These are phyloP conservation scores for Antitrichia curtipendula DNA, from an alignment of 225 moss, liverwort and hornwort species.

Conservation along the genomic window DNA sequence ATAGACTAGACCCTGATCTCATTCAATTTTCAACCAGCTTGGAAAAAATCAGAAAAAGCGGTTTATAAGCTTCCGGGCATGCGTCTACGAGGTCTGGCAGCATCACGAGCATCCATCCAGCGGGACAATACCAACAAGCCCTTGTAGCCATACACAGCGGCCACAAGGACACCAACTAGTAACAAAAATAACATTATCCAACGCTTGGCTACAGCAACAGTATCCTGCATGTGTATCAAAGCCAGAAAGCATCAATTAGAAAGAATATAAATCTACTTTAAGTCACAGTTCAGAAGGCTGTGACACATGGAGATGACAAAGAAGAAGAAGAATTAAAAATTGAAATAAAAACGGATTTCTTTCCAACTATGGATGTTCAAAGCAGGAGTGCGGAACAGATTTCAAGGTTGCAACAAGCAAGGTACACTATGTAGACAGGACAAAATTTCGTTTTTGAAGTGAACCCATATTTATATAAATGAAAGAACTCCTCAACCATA, in stretches of 20 bases:
- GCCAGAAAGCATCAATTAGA: not conserved
- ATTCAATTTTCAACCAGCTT: not conserved
- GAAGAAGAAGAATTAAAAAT: not conserved
- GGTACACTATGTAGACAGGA: not conserved
- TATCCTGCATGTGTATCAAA: constrained; percentile 11
- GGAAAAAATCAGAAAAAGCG: not conserved
- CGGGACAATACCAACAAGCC: constrained; percentile 33
- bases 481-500: not conserved
- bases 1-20: not conserved
- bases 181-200: constrained; percentile 13
- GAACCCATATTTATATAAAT: not conserved
- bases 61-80: constrained; percentile 26
- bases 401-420: not conserved
- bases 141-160: constrained; percentile 27
- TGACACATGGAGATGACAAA: not conserved
- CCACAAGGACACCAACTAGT: not conserved
- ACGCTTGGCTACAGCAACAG: constrained; percentile 5
- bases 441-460: not conserved
- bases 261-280: not conserved
- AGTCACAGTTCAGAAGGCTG: not conserved
- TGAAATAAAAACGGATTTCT: not conserved
- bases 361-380: not conserved
- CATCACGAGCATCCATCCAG: constrained; percentile 52
- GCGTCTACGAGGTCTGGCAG: constrained; percentile 32
- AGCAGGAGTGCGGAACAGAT: not conserved